Evolutionary conservation across 139 green algal species (phyloP), one percentile per base, ranked within the genome.

Genomic region (Nannochloris sp.): DNA sequence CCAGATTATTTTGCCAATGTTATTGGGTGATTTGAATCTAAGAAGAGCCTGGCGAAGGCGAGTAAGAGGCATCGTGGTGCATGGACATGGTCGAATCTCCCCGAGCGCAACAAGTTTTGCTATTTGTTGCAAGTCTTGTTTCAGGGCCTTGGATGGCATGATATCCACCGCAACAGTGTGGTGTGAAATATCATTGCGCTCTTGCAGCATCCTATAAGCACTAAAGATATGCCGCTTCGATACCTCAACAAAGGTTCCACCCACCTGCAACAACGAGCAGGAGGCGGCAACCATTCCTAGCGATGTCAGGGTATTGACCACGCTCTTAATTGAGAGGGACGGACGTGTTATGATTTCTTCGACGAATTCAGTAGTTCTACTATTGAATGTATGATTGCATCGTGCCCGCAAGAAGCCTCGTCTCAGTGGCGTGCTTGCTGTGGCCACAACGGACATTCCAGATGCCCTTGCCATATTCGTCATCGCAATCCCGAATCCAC

Each of bases 161-260:
- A 95, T 90, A 74, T 95, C 88, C 1, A 95, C 70, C 1, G 88
- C 88, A 29, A 95, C 66, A 34, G 88, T 73, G 31, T 69, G 59
- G 68, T 83, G 88, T 1, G 5, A n/a, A 61, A 88, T 73, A 59
- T 95, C 88, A 1, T 77, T 80, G 0, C 88, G 83, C 65, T 93
- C 82, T 57, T 82, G 70, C 12, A 59, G 48, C 7, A 85, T 64
- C 8, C 82, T 67, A 3, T 60, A 60, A 1, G 69, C 48, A 23
- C 61, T 78, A 79, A 81, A 93, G 48, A 95, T 87, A 74, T 89
- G 86, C 24, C 86, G 70, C 82, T 95, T 95, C 68, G 79, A 81
- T 50, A 95, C 89, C 70, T 95, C 88, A 36, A 88, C 74, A 53
- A 90, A 72, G 0, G 67, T 43, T 1, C 80, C 88, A 44, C 81